These are phyloP conservation scores for Dictyostelium discoideum DNA, from an alignment of 78 protist species.

Conservation along the genomic window DNA sequence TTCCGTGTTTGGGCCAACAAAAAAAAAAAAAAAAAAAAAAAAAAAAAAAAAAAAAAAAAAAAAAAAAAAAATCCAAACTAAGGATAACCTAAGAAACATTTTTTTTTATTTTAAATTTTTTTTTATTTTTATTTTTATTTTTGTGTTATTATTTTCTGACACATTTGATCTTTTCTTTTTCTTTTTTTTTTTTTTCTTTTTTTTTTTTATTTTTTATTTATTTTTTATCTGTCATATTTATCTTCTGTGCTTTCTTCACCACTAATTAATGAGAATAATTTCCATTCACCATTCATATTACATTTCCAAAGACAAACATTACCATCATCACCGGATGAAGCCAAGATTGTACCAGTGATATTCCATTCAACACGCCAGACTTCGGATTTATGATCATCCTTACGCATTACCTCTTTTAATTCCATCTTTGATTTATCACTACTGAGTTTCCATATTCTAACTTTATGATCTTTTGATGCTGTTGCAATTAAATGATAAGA, in stretches of 20 bases:
- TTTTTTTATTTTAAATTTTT: too few species aligned
- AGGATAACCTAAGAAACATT: too few species aligned
- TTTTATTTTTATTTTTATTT: too few species aligned
- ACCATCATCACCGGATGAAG: conserved; percentile 94
- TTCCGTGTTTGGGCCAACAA: too few species aligned
- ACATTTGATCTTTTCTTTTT: too few species aligned
- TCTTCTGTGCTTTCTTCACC: conserved; percentile 48
- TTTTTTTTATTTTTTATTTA: neutral
- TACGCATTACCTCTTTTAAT: conserved; percentile 28
- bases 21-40: neutral
- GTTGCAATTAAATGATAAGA: conserved; percentile 88
- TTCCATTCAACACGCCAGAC: conserved; percentile 94
- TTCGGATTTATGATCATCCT: conserved; percentile 55
- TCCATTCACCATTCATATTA: conserved; percentile 82
- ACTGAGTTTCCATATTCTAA: conserved; percentile 74
- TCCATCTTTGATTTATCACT: conserved; percentile 44
- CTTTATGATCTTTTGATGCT: conserved; percentile 84
- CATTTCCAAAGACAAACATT: conserved; percentile 88
- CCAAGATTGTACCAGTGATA: conserved; percentile 94
- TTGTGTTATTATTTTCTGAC: too few species aligned
- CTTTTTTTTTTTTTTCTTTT: too few species aligned
- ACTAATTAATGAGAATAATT: conserved; percentile 34
- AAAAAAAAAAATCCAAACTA: neutral
- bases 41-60: neutral
- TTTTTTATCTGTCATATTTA: neutral